Conservation (phyloP, 352 stramenopile genomes). For the Pythium rhizo-oryzae region DNA sequence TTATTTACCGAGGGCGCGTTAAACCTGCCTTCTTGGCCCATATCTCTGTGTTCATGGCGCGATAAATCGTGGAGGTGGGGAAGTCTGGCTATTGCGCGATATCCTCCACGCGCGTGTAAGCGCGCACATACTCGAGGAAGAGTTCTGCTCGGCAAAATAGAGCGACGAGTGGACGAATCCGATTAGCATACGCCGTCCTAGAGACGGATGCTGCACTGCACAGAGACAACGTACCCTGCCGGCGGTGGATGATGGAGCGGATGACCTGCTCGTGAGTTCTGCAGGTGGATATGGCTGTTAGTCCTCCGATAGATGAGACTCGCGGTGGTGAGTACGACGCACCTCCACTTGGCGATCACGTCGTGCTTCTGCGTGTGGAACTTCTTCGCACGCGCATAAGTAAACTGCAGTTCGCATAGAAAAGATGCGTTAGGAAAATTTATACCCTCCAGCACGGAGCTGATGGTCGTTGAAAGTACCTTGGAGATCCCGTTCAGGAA, state of each 20-base stretch:
- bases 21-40: not conserved
- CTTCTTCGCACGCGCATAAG: constrained; percentile 38
- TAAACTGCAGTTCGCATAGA: constrained; percentile 33
- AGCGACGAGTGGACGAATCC: not conserved
- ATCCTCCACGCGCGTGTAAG: constrained; percentile 46
- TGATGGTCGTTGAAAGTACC: constrained; percentile 14
- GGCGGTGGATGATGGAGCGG: constrained; percentile 34
- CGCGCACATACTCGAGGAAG: constrained; percentile 50
- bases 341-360: constrained; percentile 47
- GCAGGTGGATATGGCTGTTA: not conserved
- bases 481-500: constrained; percentile 44
- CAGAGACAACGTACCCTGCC: constrained; percentile 34
- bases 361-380: constrained; percentile 41
- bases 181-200: not conserved
- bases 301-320: not conserved
- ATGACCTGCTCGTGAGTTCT: constrained; percentile 48
- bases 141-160: constrained; percentile 29
- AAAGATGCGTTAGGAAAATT: not conserved
- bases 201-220: not conserved
- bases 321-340: not conserved
- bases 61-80: not conserved
- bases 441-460: not conserved
- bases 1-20: too few species aligned
- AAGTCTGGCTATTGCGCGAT: not conserved
- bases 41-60: not conserved